phyloP scores from a whole-genome alignment of 1,284 basidiomycete genomes.

The Amylostereum chailletii region DNA sequence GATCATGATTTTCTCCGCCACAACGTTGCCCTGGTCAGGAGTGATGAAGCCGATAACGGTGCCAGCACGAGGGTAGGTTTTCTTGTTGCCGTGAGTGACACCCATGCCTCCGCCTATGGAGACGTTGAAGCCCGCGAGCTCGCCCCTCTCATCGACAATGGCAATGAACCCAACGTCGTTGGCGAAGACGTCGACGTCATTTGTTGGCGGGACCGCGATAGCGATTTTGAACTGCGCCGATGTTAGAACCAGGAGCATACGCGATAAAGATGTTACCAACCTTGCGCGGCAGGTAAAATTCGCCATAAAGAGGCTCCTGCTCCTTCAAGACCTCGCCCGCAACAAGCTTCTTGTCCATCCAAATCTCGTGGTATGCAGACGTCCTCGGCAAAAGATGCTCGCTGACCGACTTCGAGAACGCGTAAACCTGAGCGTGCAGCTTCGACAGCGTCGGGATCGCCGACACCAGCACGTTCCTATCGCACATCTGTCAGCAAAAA shows the following conservation, averaged over 20 bases:
- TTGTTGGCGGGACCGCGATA: conserved; percentile 92
- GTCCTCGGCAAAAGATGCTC: conserved; percentile 87
- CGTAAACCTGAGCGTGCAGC: conserved; percentile 79
- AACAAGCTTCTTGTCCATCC: conserved; percentile 95
- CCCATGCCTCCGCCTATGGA: conserved; percentile 96
- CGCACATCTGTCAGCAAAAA: conserved; percentile 9
- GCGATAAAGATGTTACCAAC: conserved; percentile 27
- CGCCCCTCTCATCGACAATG: conserved; percentile 67
- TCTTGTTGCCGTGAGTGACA: conserved; percentile 98
- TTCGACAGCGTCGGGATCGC: conserved; percentile 85
- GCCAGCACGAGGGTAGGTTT: conserved; percentile 91
- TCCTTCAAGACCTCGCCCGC: conserved; percentile 89
- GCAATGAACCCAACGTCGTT: conserved; percentile 97
- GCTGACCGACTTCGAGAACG: conserved; percentile 83
- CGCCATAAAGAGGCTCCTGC: conserved; percentile 93
- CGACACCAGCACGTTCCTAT: conserved; percentile 86
- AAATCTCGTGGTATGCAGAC: conserved; percentile 97
- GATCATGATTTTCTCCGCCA: conserved; percentile 91
- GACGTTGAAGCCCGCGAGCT: conserved; percentile 86
- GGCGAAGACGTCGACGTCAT: conserved; percentile 94
- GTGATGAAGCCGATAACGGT: conserved; percentile 92
- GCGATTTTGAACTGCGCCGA: conserved; percentile 87
- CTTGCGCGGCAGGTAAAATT: conserved; percentile 95
- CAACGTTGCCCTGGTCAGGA: conserved; percentile 76
- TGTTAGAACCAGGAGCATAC: conserved; percentile 9